Evolutionary conservation across 495 filamentous ascomycete genomes (phyloP).

Genomic region (Penicillium coffeae): DNA sequence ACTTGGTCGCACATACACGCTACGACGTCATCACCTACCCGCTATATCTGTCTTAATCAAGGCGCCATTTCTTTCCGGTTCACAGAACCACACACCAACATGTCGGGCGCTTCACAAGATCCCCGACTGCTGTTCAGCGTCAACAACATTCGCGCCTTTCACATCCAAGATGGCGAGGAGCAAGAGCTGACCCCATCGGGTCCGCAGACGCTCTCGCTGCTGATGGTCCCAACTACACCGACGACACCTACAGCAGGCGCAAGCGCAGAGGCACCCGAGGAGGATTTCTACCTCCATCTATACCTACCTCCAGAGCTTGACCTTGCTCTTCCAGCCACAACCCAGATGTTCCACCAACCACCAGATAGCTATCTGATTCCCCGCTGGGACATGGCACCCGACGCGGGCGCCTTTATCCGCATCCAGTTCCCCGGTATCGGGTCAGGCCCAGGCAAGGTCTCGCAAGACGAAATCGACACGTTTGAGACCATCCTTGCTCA

Average conservation of each 20-base stretch:
- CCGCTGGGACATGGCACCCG: constrained; percentile 84
- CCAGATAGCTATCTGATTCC: constrained; percentile 87
- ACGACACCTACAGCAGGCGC: constrained; percentile 54
- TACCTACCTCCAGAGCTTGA: constrained; percentile 92
- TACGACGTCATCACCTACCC: no score
- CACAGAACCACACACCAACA: constrained; percentile 2
- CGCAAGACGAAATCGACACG: constrained; percentile 90
- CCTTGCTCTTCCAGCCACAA: constrained; percentile 83
- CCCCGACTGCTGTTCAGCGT: constrained; percentile 81
- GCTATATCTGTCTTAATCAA: no score
- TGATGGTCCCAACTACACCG: constrained; percentile 89
- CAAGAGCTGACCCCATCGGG: constrained; percentile 76
- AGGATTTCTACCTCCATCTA: constrained; percentile 94
- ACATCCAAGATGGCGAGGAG: constrained; percentile 84
- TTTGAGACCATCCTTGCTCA: constrained; percentile 96
- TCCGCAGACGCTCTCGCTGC: constrained; percentile 79
- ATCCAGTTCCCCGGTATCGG: constrained; percentile 82
- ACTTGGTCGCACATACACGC: no score
- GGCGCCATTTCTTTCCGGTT: no score
- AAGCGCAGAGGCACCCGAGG: constrained; percentile 50
- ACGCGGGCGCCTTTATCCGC: constrained; percentile 82
- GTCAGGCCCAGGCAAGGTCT: constrained; percentile 54
- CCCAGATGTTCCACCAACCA: constrained; percentile 91
- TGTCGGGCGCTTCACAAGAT: constrained; percentile 44
- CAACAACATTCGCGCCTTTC: constrained; percentile 77